Evolutionary conservation across 495 filamentous ascomycete genomes (phyloP), one percentile per base, ranked within the genome.

Genomic region (Cercophora scortea): DNA sequence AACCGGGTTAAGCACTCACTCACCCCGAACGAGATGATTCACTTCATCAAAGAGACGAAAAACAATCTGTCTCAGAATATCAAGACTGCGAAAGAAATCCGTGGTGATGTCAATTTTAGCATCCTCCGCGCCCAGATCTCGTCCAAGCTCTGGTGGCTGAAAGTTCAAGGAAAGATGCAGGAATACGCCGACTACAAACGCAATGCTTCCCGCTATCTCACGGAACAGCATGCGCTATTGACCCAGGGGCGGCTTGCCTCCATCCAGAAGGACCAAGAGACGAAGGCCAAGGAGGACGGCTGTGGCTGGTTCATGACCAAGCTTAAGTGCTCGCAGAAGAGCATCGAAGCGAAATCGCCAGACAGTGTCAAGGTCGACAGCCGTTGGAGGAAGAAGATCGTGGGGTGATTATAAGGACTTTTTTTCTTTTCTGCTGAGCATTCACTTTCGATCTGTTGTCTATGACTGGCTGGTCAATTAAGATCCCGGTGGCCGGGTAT

Each of bases 71-170:
- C 47, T 25, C 63, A 34, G 15, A 60, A 64, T 3, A 16, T 55
- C 15, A 64, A 55, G 32, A 45, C 64, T 2, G 57, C 52, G 5
- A 52, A 65, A 25, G 45, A 64, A 10, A 17, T 70, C n/a, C 59
- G 64, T 3, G 63, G 67, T 8, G 59, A 68, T 32, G 52, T 62
- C 18, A 49, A 64, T 35, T 19, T 71, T 32, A 59, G 62, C 3
- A 39, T 76, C 32, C 62, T 75, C 45, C 65, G 65, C 18, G 71
- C 71, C 19, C 74, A 73, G 46, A 59, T 77, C 11, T 49, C 56
- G 15, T 74, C 74, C 34, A 72, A 63, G 58, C 68, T 77, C n/a
- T 71, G 64, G 64, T 77, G 74, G 74, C 61, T 77, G 34, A 67
- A 61, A 55, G 5, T 71, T 39, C 69, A 60, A 47, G 72, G 73